Conservation (phyloP, 345 rosid genomes). For the Lagerstroemia speciosa region DNA sequence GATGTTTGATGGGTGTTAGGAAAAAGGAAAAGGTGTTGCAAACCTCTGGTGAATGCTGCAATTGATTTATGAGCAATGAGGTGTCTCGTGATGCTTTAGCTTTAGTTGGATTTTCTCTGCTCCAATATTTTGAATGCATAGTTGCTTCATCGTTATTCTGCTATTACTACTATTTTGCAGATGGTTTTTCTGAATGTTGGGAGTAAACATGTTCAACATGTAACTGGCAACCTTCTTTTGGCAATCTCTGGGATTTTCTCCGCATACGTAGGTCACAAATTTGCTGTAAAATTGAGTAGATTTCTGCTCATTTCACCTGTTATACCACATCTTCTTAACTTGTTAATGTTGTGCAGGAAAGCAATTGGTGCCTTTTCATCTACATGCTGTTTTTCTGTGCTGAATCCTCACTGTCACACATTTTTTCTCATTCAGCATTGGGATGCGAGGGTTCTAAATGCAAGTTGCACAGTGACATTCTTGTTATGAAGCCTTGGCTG, state of each 20-base stretch:
- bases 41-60: background rate
- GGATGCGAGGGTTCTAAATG: conserved; percentile 11
- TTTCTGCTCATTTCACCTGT: background rate
- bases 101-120: background rate
- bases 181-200: conserved; percentile 32
- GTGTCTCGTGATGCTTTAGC: background rate
- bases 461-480: conserved; percentile 18
- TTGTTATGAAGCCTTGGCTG: conserved; percentile 30
- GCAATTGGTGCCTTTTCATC: conserved; percentile 37
- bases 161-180: conserved; percentile 22
- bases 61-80: background rate
- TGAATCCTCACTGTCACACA: conserved; percentile 24
- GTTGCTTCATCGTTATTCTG: conserved; percentile 1
- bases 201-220: conserved; percentile 48
- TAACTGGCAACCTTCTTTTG: conserved; percentile 50
- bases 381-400: conserved; percentile 40
- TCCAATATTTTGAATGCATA: background rate
- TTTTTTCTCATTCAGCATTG: conserved; percentile 8
- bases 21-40: background rate
- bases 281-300: background rate
- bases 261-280: conserved; percentile 37
- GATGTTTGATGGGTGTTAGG: too few species aligned
- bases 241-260: conserved; percentile 35
- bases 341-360: conserved; percentile 31
- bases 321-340: background rate